Base-by-base conservation (phyloP, 2,329 filamentous ascomycete genomes). In the Xylariaceae sp. region DNA sequence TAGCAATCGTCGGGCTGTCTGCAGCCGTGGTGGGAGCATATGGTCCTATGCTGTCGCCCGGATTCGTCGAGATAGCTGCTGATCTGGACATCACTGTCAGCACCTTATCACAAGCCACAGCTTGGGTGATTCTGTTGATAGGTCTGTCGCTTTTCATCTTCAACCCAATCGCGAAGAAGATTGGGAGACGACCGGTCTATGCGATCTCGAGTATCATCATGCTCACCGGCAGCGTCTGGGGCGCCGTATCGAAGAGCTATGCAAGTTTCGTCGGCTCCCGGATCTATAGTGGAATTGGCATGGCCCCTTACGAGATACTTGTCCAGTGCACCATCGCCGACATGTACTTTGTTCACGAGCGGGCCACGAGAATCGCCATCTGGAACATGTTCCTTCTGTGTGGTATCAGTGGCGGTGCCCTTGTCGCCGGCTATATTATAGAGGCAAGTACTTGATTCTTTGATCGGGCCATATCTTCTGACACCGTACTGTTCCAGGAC, bases 261-360 rank as follows among this genome's bases (percentile, higher is more conserved):
- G 47, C 48, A 18, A 68, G 63, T 8, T 70, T 74, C 44, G 53
- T 73, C 0, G 70, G 59, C 3, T 68, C 65, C 35, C 60, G 70
- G 9, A 61, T 73, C 23, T 57, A 72, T 15, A 63, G 63, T 4
- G 70, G 66, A 3, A 51, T 74, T 4, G 69, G 68, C 4, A 72
- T 73, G 66, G 68, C 70, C 0, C 65, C 71, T 0, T 68, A 67
- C 40, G 72, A 76, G 48, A 64, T 71, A 2, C 55, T 76, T 5
- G 69, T 76, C 4, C 71, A 73, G 53, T 70, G 68, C 50, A 74
- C 69, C 1, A 65, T 69, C 32, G 65, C 64, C 5, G 68, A 70
- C 35, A 50, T 70, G 18, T 71, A 67, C 48, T 70, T 65, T 41
- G 64, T 69, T 4, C 67, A 70, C 42, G 59, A 71, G 53, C 62